Evolutionary conservation across 345 rosid species (phyloP).

Genomic region (Citrus glauca): DNA sequence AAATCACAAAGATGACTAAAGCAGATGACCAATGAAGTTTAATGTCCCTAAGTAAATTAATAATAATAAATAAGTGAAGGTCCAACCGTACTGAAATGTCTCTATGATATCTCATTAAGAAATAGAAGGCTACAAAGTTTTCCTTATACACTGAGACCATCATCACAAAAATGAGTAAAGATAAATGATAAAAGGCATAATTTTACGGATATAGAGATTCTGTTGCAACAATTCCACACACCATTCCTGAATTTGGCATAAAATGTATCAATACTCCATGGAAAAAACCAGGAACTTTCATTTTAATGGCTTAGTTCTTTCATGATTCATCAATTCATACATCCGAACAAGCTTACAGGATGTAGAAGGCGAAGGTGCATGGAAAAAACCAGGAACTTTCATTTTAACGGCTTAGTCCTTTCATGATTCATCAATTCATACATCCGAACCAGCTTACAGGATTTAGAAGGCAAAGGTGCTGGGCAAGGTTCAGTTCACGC

Average conservation of each 20-base stretch:
- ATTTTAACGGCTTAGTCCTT: not conserved
- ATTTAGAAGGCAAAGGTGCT: not conserved
- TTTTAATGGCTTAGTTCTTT: not conserved
- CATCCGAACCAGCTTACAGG: not conserved
- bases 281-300: not conserved
- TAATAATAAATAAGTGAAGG: not conserved
- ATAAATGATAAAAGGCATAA: not conserved
- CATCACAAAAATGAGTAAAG: not conserved
- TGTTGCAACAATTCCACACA: not conserved
- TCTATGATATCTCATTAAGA: not conserved
- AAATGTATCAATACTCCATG: not conserved
- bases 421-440: not conserved
- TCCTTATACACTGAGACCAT: not conserved
- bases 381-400: not conserved
- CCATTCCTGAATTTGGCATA: not conserved
- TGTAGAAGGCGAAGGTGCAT: not conserved
- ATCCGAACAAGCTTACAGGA: not conserved
- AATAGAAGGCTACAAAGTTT: too few relatives aligned
- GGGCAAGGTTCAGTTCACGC: not conserved
- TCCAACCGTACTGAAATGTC: not conserved
- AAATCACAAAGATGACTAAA: not conserved
- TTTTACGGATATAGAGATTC: not conserved
- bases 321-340: not conserved
- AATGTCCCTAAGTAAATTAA: not conserved
- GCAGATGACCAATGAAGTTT: not conserved